Evolutionary conservation across 2,329 filamentous ascomycete genomes (phyloP), one percentile per base, ranked within the genome.

Genomic region (Ascochyta koolunga): DNA sequence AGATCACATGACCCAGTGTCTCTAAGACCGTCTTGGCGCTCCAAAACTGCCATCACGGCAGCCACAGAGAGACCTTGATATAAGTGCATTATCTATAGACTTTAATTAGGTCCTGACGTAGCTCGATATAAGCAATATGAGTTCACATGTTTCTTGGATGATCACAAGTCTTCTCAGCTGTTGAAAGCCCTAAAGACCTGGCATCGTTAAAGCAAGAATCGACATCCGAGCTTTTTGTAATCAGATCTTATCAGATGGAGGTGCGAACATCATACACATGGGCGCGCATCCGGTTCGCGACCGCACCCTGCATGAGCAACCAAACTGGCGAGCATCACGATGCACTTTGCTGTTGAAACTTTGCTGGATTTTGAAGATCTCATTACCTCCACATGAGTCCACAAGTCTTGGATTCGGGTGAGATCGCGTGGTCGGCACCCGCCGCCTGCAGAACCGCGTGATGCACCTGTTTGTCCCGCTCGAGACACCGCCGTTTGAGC

Each of bases 1-100:
- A 61, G 65, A 54, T 61, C 64, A 67, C 64, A 47, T 63, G 65
- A 29, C 11, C 11, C 11, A 2, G 1, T 10, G 4, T 33, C 31
- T n/a, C n/a, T 8, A 33, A 33, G 5, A 15, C 15, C 15, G 31
- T n/a, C 64, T 67, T 65, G 59, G 61, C 65, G 27, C 27, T 29
- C 9, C 27, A 5, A 11, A 13, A 11, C 3, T 13, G 27, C 3
- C 3, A 27, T 27, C 9, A 2, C 25, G 15, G 9, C 27, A 29
- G 27, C 27, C 27, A 11, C 27, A 15, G 27, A 15, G 27, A 5
- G 10, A 29, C 27, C 5, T 29, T 3, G 9, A 15, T 29, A 15
- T 15, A 15, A 13, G 27, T 13, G 11, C 27, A 3, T 29, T 11
- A 10, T 5, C 10, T 29, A 10, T 13, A 27, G 7, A 4, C 24